phyloP scores from a whole-genome alignment of 139 green algal genomes.

The Volvox africanus region DNA sequence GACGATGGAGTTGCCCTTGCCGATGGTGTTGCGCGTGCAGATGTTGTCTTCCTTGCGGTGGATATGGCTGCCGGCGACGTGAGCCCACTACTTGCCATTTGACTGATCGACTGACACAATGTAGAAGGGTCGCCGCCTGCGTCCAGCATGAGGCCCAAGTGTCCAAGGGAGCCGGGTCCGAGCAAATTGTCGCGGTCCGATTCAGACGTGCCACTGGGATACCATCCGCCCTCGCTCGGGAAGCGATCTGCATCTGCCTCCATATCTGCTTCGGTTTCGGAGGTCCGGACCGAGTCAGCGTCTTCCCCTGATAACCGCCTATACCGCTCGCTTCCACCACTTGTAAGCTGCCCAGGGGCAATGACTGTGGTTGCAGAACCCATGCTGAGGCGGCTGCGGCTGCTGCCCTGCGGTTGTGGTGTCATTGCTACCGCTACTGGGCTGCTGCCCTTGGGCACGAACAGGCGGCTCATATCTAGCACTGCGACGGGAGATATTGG shows the following conservation, averaged over 20 bases:
- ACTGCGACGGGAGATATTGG: neutral
- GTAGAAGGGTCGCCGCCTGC: neutral
- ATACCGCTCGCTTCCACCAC: neutral
- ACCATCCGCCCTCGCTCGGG: neutral
- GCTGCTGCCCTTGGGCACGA: neutral
- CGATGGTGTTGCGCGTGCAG: too few species aligned
- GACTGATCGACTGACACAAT: neutral
- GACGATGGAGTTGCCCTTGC: too few species aligned
- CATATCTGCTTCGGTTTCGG: neutral
- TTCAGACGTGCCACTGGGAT: neutral
- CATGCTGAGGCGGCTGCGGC: neutral
- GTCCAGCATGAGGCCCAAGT: neutral
- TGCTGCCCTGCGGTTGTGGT: neutral
- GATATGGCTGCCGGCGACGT: neutral
- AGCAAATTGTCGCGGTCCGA: conserved; percentile 7
- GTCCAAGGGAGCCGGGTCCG: neutral
- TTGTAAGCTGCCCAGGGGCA: neutral
- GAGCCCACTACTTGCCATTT: neutral
- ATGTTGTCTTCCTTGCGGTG: neutral
- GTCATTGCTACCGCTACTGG: neutral
- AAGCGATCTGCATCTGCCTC: neutral
- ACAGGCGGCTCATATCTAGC: conserved; percentile 13
- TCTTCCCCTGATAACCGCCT: neutral
- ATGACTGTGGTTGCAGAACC: neutral
- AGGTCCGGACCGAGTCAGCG: neutral